These are phyloP conservation scores for Trifolium dubium DNA, from an alignment of 306 rosid species.

Conservation along the genomic window DNA sequence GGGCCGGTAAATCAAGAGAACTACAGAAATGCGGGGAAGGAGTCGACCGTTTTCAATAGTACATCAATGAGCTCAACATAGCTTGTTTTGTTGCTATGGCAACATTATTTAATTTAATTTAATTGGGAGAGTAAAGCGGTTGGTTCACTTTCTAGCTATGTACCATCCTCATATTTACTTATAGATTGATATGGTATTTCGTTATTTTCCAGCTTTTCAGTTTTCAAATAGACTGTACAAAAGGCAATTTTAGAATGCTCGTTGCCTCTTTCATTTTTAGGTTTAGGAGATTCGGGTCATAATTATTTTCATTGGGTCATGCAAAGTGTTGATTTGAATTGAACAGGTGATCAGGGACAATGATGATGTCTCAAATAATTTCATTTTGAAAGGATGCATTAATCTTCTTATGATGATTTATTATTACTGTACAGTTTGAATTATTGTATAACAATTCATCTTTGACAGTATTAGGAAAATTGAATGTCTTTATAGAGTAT, in stretches of 20 bases:
- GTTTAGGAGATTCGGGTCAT: slow-evolving; percentile 43
- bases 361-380: slow-evolving; percentile 39
- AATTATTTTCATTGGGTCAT: slow-evolving; percentile 38
- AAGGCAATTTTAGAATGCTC: slow-evolving; percentile 47
- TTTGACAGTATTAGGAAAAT: slow-evolving; percentile 22
- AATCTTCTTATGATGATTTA: slow-evolving; percentile 38
- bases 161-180: slow-evolving; percentile 5
- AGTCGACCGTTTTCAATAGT: slow-evolving; percentile 35
- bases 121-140: slow-evolving; percentile 42
- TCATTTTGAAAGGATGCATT: slow-evolving; percentile 32
- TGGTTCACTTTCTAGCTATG: slow-evolving; percentile 32
- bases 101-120: slow-evolving; percentile 41
- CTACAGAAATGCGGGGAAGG: slow-evolving; percentile 37
- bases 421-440: slow-evolving; percentile 47
- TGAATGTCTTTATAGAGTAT: not conserved
- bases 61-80: slow-evolving; percentile 32
- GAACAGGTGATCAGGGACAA: slow-evolving; percentile 43
- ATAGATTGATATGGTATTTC: slow-evolving; percentile 36
- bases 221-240: slow-evolving; percentile 40
- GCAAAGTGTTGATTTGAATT: slow-evolving; percentile 43
- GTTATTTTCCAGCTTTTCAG: slow-evolving; percentile 30
- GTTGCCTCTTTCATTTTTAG: slow-evolving; percentile 45
- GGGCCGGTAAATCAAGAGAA: slow-evolving; percentile 40
- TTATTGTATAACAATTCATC: slow-evolving; percentile 35
- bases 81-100: slow-evolving; percentile 41